Evolutionary conservation across 2,329 filamentous ascomycete species (phyloP).

Genomic region (Phaeoacremonium minimum): DNA sequence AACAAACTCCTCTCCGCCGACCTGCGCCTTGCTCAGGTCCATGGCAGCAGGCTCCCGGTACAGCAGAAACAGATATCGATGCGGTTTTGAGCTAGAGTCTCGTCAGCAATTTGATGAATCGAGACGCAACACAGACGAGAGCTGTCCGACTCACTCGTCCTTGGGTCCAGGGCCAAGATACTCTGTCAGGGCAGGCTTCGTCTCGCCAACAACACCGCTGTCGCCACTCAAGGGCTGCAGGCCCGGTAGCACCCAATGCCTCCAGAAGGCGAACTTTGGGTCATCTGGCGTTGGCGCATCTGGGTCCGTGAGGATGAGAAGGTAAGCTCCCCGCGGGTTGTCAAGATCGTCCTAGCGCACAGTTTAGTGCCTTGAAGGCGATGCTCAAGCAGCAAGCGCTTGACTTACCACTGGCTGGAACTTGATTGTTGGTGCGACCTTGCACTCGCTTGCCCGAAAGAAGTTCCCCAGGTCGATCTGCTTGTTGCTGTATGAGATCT

Average conservation of each 20-base stretch:
- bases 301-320: constrained; percentile 46
- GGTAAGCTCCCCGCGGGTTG: constrained; percentile 38
- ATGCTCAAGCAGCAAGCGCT: no score
- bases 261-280: constrained; percentile 50
- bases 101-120: no score
- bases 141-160: constrained; percentile 38
- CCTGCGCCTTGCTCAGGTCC: constrained; percentile 31
- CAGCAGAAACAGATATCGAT: constrained; percentile 40
- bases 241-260: constrained; percentile 46
- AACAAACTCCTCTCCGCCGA: constrained; percentile 41
- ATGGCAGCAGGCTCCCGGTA: constrained; percentile 33
- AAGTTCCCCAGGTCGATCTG: constrained; percentile 19
- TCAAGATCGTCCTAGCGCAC: no score
- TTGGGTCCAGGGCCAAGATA: constrained; percentile 40
- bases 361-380: no score
- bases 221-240: constrained; percentile 23
- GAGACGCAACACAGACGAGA: no score
- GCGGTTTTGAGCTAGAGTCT: constrained; percentile 44
- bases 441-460: constrained; percentile 29
- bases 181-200: constrained; percentile 30
- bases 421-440: constrained; percentile 27
- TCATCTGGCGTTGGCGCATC: constrained; percentile 52
- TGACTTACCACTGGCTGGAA: constrained; percentile 25
- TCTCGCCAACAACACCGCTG: constrained; percentile 17
- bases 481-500: constrained; percentile 21